A percentile compares a stretch with the other conserved stretches of the same genome.
Evolutionary conservation across 2,329 filamentous ascomycete species (phyloP).

Genomic region (Aureobasidium sp.): DNA sequence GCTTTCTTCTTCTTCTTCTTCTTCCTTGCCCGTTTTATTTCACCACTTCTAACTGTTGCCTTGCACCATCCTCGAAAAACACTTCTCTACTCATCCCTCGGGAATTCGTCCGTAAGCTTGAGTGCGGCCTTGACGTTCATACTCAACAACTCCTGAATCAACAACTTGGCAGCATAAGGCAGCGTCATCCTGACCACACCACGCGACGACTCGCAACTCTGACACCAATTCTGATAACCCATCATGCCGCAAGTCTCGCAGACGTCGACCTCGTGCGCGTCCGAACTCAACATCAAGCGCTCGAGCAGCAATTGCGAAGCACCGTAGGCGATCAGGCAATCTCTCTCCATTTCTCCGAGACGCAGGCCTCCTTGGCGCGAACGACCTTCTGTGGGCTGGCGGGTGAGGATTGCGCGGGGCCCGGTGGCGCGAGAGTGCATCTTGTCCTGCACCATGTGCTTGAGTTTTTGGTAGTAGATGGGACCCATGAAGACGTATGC

Average conservation of each 20-base stretch:
- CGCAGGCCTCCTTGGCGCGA: conserved; percentile 87
- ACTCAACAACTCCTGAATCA: conserved; percentile 91
- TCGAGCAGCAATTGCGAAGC: conserved; percentile 88
- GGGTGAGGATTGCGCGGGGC: conserved; percentile 82
- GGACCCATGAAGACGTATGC: conserved; percentile 98
- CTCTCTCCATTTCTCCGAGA: conserved; percentile 96
- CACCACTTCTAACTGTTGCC: neutral
- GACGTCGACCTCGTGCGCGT: conserved; percentile 85
- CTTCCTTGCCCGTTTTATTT: neutral
- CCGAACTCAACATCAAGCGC: conserved; percentile 87
- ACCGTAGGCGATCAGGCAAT: conserved; percentile 95
- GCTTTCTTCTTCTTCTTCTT: neutral
- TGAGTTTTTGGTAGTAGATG: conserved; percentile 98
- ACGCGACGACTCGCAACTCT: conserved; percentile 79
- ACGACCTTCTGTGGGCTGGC: conserved; percentile 92
- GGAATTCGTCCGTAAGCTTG: conserved; percentile 91
- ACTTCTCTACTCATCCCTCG: conserved; percentile 32
- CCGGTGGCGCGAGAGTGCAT: conserved; percentile 95
- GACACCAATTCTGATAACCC: conserved; percentile 91
- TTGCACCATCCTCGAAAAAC: no score
- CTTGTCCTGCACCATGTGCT: conserved; percentile 99
- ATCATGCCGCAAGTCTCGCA: conserved; percentile 93
- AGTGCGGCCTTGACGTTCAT: conserved; percentile 97
- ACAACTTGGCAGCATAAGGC: conserved; percentile 91
- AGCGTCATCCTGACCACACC: conserved; percentile 89